phyloP scores from a whole-genome alignment of 2,329 filamentous ascomycete species.

The Colletotrichum melonis region DNA sequence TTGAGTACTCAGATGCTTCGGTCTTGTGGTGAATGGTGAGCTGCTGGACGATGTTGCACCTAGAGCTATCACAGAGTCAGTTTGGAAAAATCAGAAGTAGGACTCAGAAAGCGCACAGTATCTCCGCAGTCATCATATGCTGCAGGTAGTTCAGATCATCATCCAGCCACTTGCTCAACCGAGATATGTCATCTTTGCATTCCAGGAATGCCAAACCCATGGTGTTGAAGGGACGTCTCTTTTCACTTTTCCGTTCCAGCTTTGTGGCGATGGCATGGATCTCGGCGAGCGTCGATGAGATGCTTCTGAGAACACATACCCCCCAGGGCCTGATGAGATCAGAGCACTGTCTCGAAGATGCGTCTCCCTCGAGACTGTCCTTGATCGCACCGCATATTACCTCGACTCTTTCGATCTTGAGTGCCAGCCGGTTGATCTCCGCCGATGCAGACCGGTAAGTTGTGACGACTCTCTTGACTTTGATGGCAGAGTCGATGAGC shows the following conservation, averaged over 20 bases:
- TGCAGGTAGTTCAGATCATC: slow-evolving; percentile 13
- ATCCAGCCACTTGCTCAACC: neutral
- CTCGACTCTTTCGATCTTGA: slow-evolving; percentile 11
- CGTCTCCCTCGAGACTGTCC: neutral
- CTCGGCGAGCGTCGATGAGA: slow-evolving; percentile 8
- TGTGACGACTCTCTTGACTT: slow-evolving; percentile 67
- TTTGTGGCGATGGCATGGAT: neutral
- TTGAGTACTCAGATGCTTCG: too few species aligned
- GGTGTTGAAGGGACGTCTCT: neutral
- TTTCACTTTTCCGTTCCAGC: neutral
- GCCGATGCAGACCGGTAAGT: slow-evolving; percentile 25
- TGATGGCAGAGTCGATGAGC: slow-evolving; percentile 39
- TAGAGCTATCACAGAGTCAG: neutral
- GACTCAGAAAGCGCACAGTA: neutral
- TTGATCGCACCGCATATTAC: neutral
- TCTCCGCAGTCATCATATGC: slow-evolving; percentile 5
- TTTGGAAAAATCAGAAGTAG: too few species aligned
- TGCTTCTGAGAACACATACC: neutral
- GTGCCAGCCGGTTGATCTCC: neutral
- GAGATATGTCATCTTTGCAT: slow-evolving; percentile 3
- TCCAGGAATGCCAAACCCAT: neutral
- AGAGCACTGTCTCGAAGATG: neutral
- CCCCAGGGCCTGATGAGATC: neutral
- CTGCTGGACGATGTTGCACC: neutral
- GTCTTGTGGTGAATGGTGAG: neutral